Evolutionary conservation across 257 asterid species (phyloP).

Genomic region (Solanum infundibuliforme): DNA sequence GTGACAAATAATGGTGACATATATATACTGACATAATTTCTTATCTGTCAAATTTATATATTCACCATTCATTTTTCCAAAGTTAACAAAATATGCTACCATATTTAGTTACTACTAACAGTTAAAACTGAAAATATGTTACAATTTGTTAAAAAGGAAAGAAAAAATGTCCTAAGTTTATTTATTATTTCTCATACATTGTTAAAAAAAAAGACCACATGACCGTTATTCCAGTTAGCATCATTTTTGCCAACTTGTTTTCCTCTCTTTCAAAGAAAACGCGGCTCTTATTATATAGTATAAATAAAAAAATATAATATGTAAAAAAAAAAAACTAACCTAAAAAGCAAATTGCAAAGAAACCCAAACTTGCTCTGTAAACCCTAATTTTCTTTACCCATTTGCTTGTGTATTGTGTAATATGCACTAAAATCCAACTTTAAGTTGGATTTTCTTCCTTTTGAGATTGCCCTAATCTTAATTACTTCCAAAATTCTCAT

Average conservation of each 20-base stretch:
- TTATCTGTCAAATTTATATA: not conserved
- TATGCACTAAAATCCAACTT: not conserved
- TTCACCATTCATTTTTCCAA: not conserved
- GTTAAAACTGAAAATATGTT: not conserved
- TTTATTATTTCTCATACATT: not conserved
- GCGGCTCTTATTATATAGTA: slow-evolving; percentile 18
- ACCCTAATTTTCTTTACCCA: slow-evolving; percentile 21
- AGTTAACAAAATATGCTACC: not conserved
- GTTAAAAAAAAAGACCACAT: not conserved
- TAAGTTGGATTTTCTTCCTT: not conserved
- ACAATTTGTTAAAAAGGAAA: not conserved
- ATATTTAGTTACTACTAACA: not conserved
- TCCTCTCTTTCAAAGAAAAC: slow-evolving; percentile 21
- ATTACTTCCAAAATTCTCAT: not conserved
- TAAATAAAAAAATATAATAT: not conserved
- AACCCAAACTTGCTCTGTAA: slow-evolving; percentile 20
- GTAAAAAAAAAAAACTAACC: not conserved
- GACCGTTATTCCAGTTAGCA: slow-evolving; percentile 60
- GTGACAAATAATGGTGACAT: not conserved
- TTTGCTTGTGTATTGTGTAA: not conserved
- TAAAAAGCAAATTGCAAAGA: slow-evolving; percentile 21
- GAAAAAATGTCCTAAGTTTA: not conserved
- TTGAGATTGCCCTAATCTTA: not conserved
- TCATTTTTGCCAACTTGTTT: not conserved
- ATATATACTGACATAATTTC: not conserved